Evolutionary conservation across 2,329 filamentous ascomycete species (phyloP), one percentile per base, ranked within the genome.

Genomic region (Aschersonia sp.): DNA sequence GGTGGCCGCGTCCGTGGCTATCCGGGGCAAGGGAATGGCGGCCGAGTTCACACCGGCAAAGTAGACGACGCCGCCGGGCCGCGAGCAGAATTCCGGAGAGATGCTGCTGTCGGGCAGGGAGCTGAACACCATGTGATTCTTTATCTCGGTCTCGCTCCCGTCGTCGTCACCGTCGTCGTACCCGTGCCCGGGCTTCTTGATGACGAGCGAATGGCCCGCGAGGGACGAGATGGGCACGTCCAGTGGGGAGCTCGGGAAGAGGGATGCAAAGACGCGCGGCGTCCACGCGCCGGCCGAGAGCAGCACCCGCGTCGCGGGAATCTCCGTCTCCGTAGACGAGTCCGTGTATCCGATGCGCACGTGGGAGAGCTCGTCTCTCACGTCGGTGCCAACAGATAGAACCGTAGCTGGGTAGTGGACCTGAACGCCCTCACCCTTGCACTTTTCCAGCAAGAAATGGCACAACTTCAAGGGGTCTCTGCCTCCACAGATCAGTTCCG

Each of bases 271-370:
- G n/a, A 86, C 77, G 32, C 65, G 63, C 0, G 77, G 72, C 0
- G 83, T 83, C 85, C 86, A 90, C 4, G 79, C 74, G 4, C 85
- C 85, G 0, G 83, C 75, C 0, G 82, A 66, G 50, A 90, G 71
- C 12, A 89, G 65, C 30, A 90, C 59, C 9, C 76, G 74, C 0
- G 73, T 76, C 56, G 83, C 86, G 0, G 79, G 72, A 2, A 89
- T 57, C 42, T 74, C 66, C 2, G 62, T 66, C 55, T 73, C 70
- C 6, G 62, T 62, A 11, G 67, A 68, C 5, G 66, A 64, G 44
- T 62, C 55, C 2, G 64, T 63, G 48, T 70, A 66, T 8, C 67
- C 55, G 4, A 84, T 66, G 30, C 67, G 64, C 11, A 85, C 61
- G 32, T 68, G 70, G 2, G 69, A 69, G 45, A 85, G 59, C 45